Base-by-base conservation (phyloP, 2,329 filamentous ascomycete genomes). In the Ophiostoma ips region DNA sequence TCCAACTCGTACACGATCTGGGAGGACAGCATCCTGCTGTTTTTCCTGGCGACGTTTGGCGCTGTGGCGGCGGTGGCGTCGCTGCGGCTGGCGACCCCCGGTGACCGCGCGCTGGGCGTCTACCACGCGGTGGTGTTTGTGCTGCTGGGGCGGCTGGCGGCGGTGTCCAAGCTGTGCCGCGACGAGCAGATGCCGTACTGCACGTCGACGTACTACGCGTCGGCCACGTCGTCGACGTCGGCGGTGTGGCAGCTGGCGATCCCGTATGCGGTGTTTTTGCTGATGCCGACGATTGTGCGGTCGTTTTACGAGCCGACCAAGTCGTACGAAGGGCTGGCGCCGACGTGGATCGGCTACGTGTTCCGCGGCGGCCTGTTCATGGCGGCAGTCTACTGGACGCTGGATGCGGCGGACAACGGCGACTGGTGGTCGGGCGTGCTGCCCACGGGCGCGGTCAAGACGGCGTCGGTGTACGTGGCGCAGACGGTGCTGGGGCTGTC, bases 161-260 rank as follows among this genome's bases (percentile, higher is more conserved):
- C 89, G 1, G 81, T 90, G 57, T 95, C 92, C 10, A 85, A 88
- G 57, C 79, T 98, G 18, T 98, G 92, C 63, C 83, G 92, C 52
- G 92, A 98, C 64, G 92, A 98, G 68, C 92, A 98, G 68, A 95
- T 96, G 87, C 92, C 92, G 0, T 94, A 84, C 68, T 98, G 92
- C 70, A 80, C 78, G 49, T 95, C 90, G 2, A 95, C 92, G 0
- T 98, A 95, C 69, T 98, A 98, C 62, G 84, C 88, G 5, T 95
- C 90, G 0, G 78, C 83, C 10, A 86, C 83, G 3, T 95, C 90
- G 0, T 96, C 92, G 0, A 96, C 89, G 1, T 95, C 90, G 3
- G 86, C 90, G 1, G 76, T 81, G 1, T 95, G 89, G 87, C 90
- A 96, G 64, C 73, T 95, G 16, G 65, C 72, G 8, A 83, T 96